Evolutionary conservation across 352 stramenopile genomes (phyloP), one percentile per base, ranked within the genome.

Genomic region (Globisporangium okanoganense): DNA sequence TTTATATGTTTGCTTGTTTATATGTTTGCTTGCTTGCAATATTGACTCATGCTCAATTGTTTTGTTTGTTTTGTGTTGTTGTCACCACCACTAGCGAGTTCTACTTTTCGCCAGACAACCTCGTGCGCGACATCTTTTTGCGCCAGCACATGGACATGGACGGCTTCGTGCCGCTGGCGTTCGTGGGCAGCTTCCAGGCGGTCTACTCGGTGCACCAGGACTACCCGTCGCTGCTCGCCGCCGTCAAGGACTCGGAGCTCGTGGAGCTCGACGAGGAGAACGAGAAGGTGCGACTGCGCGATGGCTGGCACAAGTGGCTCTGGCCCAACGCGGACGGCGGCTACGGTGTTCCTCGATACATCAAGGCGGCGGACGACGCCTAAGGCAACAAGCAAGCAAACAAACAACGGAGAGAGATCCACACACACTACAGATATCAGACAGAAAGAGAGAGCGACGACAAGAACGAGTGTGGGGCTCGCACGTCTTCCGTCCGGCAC

Each of bases 121-220:
- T 95, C 49, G 82, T 93, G 61, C 82, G 80, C 22, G 85, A 95
- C 62, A 92, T 90, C 52, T 93, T 95, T 58, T 51, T 92, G 56
- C 83, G 85, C 61, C 82, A 90, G 62, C 79, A 92, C 74, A 94
- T 96, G 82, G 88, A 95, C 62, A 74, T 92, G 13, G 84, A 96
- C 44, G 88, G 87, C 58, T 97, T 83, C 68, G 87, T 97, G 55
- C 88, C 88, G 16, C 67, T 97, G 33, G 87, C 88, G 31, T 95
- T 97, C 55, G 86, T 97, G 12, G 88, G 85, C 55, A 94, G 85
- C 64, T 97, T 96, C 67, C 87, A 94, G 71, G 85, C 86, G 16
- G 87, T 96, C 36, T 95, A 83, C 56, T 79, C 85, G 18, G 76
- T 90, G 58, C 87, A 94, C 68, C 82, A 92, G 67, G 85, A 95